Evolutionary conservation across 169 alveolate genomes (phyloP), one percentile per base, ranked within the genome.

Genomic region (Plasmodium coatneyi): DNA sequence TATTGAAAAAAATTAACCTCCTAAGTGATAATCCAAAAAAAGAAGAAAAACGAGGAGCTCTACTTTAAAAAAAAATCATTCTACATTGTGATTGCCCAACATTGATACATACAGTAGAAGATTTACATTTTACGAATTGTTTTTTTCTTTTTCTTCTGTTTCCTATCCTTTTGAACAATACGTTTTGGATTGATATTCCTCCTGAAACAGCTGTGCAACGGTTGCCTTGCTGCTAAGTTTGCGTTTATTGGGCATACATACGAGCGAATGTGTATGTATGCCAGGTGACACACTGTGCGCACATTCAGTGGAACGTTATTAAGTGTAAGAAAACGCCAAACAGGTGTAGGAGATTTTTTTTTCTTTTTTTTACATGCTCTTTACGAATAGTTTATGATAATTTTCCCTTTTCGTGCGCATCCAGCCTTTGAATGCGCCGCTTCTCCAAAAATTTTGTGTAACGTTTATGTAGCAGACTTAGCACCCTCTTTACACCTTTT

Each of bases 81-180:
- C 19, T 80, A 80, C 86, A 16, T 6, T 46, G 30, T 80, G 41
- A 28, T 34, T 34, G 43, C 30, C 60, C n/a, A 46, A 46, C 71
- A 66, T 32, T 41, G 60, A 19, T 80, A 19, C 86, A 46, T 41
- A 22, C 71, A 46, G 60, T 5, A 46, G 25, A 46, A 36, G 71
- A 54, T 82, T 82, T 66, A 4, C 52, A 9, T 60, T 82, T 22
- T 56, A 80, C 36, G 87, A 80, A 43, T 46, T 46, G 2, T 46
- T 46, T 46, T 46, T 46, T 12, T 46, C 12, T 46, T 46, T 46
- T 46, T 46, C 7, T 9, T 43, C 19, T 9, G 5, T 10, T 36
- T 66, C 54, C 4, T 9, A 36, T 30, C 28, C 71, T 19, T 41
- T 71, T 71, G n/a, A 41, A 39, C 12, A 41, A 82, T 71, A 41